Percentiles rank a stretch among this genome's conserved stretches.
phyloP scores from a whole-genome alignment of 192 early-diverging fungal genomes.

The Gaertneriomyces semiglobifer region DNA sequence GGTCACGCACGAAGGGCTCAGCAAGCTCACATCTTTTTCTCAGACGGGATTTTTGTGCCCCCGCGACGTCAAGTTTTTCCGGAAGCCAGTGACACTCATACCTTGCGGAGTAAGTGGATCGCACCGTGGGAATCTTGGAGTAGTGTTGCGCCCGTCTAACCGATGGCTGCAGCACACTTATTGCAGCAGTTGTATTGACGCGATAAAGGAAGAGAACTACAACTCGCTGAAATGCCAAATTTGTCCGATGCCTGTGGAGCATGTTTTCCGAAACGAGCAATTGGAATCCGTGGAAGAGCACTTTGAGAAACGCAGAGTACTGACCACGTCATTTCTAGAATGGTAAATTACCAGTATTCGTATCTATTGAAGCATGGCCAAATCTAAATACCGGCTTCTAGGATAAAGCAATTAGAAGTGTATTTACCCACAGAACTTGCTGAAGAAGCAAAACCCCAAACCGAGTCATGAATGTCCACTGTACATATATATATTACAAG shows the following conservation, averaged over 20 bases:
- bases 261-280: conserved; percentile 49
- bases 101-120: conserved; percentile 48
- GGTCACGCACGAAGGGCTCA: not conserved
- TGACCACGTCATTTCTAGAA: conserved; percentile 49
- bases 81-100: conserved; percentile 48
- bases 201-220: conserved; percentile 53
- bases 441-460: too few species aligned
- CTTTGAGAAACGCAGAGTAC: conserved; percentile 42
- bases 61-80: conserved; percentile 44
- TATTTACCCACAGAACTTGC: conserved; percentile 27
- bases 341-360: conserved; percentile 26
- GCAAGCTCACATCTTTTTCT: not conserved
- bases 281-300: conserved; percentile 48
- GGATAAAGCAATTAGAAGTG: conserved; percentile 43
- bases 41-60: conserved; percentile 59
- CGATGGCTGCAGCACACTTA: conserved; percentile 45
- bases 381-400: not conserved
- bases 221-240: conserved; percentile 48
- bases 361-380: not conserved
- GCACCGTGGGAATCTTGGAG: not conserved
- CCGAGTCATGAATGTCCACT: too few species aligned
- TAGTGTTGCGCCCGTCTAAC: not conserved
- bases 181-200: conserved; percentile 46
- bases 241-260: conserved; percentile 29
- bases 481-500: too few species aligned